Evolutionary conservation across 805 yeast species (phyloP), one percentile per base, ranked within the genome.

Genomic region (Starmera quercuum): DNA sequence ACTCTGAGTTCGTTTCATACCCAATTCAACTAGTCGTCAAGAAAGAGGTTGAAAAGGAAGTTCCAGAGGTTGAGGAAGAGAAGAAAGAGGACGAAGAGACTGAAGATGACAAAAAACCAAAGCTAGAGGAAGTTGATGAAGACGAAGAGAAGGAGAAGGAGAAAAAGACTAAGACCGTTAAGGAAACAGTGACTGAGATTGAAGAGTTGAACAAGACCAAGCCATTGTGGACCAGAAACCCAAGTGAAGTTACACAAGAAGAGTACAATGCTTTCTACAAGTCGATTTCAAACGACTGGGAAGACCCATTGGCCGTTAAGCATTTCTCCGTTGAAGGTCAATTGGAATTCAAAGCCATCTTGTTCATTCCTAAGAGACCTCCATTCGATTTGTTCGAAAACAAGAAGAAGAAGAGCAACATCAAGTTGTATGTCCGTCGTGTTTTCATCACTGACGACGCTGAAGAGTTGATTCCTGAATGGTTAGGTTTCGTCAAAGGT

Each of bases 291-390:
- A 92, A 92, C 70, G 99, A 92, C 70, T 92, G 98, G 98, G 98
- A 92, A 74, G 98, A 92, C 64, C 99, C 96, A 69, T 78, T 92
- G 63, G 97, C 97, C 50, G 97, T 92, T 51, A 92, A 92, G 78
- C 99, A 92, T 73, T 92, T 92, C 78, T 85, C 96, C 33, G 99
- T 92, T 59, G 99, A 92, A 75, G 99, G 99, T 76, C 98, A 92
- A 75, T 78, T 92, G 57, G 99, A 92, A 75, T 92, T 92, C 80
- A 88, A 82, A 73, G 97, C 98, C 46, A 92, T 92, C 59, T 73
- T 92, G 56, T 92, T 86, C 60, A 78, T 92, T 69, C 99, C 99
- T 68, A 85, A 83, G 76, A 87, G 98, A 75, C 97, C 99, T 56
- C 98, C 99, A 68, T 85, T 92, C 59, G 98, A 92, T 63, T 73